Base-by-base conservation (phyloP, 805 yeast species). In the Saccharomyces jurei region DNA sequence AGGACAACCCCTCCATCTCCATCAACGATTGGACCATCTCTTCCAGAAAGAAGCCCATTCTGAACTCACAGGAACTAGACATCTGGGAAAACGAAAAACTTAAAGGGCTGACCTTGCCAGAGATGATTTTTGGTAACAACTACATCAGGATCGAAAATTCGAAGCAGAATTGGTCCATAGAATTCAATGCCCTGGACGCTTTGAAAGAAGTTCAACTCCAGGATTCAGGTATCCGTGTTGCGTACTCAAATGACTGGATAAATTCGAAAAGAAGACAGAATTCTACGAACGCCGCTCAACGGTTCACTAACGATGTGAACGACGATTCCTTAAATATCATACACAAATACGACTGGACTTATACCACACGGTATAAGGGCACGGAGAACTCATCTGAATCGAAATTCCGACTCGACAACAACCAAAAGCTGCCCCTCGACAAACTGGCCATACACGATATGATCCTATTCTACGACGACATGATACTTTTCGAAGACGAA, bases 261-360 rank as follows among this genome's bases (percentile, higher is more conserved):
- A 68, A 71, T 22, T 69, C 74, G 10, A 72, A 77, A 61, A 60
- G 66, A 46, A 71, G 68, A 51, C 71, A 70, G 32, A 59, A 46
- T 31, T 58, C 69, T 25, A 60, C 73, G 22, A 27, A 32, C 55
- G 60, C 60, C 54, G 14, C 46, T 1, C 55, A 68, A 49, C 72
- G 68, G 41, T 60, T 51, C 30, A 26, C 46, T n/a, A 28, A 49
- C 10, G 56, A 56, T 28, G 62, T 63, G 31, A 65, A 63, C 27
- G 75, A 77, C 65, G 68, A 77, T 65, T 77, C 83, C 53, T 69
- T 76, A 64, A 80, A 86, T 49, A 80, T 86, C 36, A 81, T 85
- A 51, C 86, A 86, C 62, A 94, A 96, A 1, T 94, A 82, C 67
- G 99, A 94, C 73, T 94, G 99, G 99, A 92, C 99, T 0, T 94